Conservation (phyloP, 768 basidiomycete genomes). For the Mrakia blollopis region DNA sequence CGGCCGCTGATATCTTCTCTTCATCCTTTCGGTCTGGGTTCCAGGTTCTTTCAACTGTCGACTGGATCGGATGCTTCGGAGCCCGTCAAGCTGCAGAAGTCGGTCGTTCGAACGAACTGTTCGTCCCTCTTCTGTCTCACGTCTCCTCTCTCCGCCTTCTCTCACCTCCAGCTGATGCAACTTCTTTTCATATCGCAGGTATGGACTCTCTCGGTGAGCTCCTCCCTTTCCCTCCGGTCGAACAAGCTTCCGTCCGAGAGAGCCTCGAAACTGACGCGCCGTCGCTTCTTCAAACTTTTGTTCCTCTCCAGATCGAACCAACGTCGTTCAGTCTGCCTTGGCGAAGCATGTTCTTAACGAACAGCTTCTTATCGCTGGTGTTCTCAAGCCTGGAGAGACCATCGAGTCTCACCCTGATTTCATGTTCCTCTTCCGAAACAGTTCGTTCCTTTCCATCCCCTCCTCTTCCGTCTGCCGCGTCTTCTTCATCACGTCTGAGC, state of each 20-base stretch:
- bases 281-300: background rate
- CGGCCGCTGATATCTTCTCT: background rate
- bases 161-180: too few species aligned
- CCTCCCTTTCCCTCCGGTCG: too few species aligned
- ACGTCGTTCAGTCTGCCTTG: conserved; percentile 90
- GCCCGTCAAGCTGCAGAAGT: conserved; percentile 54
- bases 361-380: conserved; percentile 68
- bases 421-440: conserved; percentile 77
- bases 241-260: too few species aligned
- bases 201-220: conserved; percentile 30
- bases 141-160: too few species aligned
- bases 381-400: conserved; percentile 59
- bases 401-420: conserved; percentile 78
- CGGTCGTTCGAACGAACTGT: conserved; percentile 87
- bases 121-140: conserved; percentile 51
- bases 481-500: background rate
- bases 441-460: conserved; percentile 51
- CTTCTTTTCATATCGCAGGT: background rate
- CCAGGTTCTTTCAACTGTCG: conserved; percentile 68
- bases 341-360: conserved; percentile 79
- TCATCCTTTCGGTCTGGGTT: background rate
- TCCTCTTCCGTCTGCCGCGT: too few species aligned
- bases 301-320: conserved; percentile 72
- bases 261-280: too few species aligned
- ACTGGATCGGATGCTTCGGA: background rate